Evolutionary conservation across 2,329 filamentous ascomycete species (phyloP), one percentile per base, ranked within the genome.

Genomic region (Nemania serpens): DNA sequence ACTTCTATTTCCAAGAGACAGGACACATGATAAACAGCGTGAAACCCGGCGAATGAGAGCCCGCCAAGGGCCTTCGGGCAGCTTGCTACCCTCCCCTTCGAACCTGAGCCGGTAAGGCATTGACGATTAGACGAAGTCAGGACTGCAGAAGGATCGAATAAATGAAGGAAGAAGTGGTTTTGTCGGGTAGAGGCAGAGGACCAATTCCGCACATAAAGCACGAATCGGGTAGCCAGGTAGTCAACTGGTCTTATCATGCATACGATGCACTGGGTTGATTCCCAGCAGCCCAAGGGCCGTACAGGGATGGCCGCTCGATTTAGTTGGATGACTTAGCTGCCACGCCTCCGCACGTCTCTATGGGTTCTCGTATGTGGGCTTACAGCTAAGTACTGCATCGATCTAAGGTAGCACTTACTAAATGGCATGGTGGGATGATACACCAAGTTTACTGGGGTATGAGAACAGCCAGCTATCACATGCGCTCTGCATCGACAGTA

Each of bases 181-280:
- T 54, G 59, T 68, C 69, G 69, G 68, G 65, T 70, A 70, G 63
- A 65, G 59, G 61, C 64, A 67, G 62, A 57, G 49, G 63, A 64
- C 64, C 58, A 64, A 55, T 61, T 59, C 56, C 55, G 50, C 22
- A 51, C 25, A 45, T 36, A 62, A 63, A 65, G 63, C 59, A 61
- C 41, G 34, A 64, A 64, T 54, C 42, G 58, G 57, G 53, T 57
- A 63, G 63, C 62, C 59, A 62, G 62, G 59, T 22, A 48, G 42
- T 58, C 53, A 36, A 49, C 39, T 58, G 42, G 50, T 58, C 60
- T 60, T 60, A 63, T 60, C 56, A 50, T 63, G 60, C 60, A 65
- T 55, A 50, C 29, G 41, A 43, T 59, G 46, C 60, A 59, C 45
- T 50, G 34, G 12, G 45, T 34, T 58, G 9, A 48, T 22, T 58